phyloP scores from a whole-genome alignment of 331 rosid genomes.

The Prunus yedoensis region DNA sequence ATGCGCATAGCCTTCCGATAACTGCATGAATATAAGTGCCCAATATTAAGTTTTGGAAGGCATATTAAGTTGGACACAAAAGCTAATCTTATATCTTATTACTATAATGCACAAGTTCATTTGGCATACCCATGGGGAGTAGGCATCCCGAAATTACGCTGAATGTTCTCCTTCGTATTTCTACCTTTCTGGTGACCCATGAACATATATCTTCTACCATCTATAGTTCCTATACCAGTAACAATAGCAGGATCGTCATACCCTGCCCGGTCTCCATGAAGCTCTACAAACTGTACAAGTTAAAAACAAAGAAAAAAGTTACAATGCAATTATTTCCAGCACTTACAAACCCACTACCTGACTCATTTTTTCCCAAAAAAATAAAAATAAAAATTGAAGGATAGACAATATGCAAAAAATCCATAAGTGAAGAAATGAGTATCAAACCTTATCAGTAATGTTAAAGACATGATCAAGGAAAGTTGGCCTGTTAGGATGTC shows the following conservation, averaged over 20 bases:
- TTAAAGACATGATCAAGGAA: constrained; percentile 84
- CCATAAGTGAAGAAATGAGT: constrained; percentile 9
- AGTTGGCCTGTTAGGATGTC: constrained; percentile 98
- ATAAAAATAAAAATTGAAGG: not conserved
- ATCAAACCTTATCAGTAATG: constrained; percentile 83
- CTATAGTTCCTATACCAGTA: constrained; percentile 85
- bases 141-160: constrained; percentile 98
- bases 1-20: constrained; percentile 90
- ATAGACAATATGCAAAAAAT: constrained; percentile 20
- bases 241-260: constrained; percentile 98
- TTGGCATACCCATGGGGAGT: constrained; percentile 93
- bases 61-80: constrained; percentile 15
- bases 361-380: not conserved
- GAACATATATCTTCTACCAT: constrained; percentile 83
- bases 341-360: constrained; percentile 16
- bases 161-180: constrained; percentile 87
- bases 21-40: constrained; percentile 51
- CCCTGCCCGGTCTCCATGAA: constrained; percentile 94
- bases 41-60: constrained; percentile 12
- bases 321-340: constrained; percentile 21
- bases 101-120: constrained; percentile 4
- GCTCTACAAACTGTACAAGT: constrained; percentile 78
- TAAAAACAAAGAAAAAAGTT: constrained; percentile 17
- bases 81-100: constrained; percentile 14
- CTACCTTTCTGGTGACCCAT: constrained; percentile 98